These are phyloP conservation scores for Craspedostauros australis DNA, from an alignment of 108 stramenopile genomes.

Conservation along the genomic window DNA sequence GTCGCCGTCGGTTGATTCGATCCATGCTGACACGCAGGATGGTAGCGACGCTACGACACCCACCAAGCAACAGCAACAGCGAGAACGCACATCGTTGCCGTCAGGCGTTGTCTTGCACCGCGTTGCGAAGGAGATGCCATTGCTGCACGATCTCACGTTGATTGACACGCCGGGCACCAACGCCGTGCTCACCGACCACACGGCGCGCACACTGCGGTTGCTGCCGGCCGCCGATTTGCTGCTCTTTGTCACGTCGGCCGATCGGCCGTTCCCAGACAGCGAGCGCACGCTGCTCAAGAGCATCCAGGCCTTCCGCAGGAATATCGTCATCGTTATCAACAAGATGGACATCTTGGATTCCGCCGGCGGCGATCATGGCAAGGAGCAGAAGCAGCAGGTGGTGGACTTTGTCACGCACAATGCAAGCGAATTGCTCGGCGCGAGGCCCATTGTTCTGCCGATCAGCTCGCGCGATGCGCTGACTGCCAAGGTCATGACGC, in stretches of 20 bases:
- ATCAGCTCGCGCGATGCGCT: slow-evolving; percentile 67
- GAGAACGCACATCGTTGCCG: background rate
- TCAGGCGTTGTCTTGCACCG: slow-evolving; percentile 31
- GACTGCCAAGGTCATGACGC: slow-evolving; percentile 41
- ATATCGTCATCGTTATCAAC: slow-evolving; percentile 73
- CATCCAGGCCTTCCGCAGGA: slow-evolving; percentile 65
- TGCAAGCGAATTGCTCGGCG: slow-evolving; percentile 66
- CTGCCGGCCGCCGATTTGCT: slow-evolving; percentile 79
- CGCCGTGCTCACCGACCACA: slow-evolving; percentile 67
- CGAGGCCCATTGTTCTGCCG: slow-evolving; percentile 62
- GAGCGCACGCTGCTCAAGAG: slow-evolving; percentile 52
- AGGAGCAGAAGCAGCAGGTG: slow-evolving; percentile 50
- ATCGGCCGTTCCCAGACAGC: slow-evolving; percentile 75
- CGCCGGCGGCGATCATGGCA: slow-evolving; percentile 57
- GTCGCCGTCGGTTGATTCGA: background rate
- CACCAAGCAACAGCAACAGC: slow-evolving; percentile 1
- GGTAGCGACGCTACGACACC: background rate
- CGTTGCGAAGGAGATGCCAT: slow-evolving; percentile 34
- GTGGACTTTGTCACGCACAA: slow-evolving; percentile 70
- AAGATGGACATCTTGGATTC: slow-evolving; percentile 81
- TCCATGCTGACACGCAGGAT: background rate
- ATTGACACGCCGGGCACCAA: slow-evolving; percentile 88
- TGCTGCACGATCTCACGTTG: slow-evolving; percentile 62
- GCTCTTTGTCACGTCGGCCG: slow-evolving; percentile 79
- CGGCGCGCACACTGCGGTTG: slow-evolving; percentile 50